A percentile compares a stretch with the other conserved stretches of the same genome.
Conservation (phyloP, 129 eudicot genomes). For the Logfia minima region DNA sequence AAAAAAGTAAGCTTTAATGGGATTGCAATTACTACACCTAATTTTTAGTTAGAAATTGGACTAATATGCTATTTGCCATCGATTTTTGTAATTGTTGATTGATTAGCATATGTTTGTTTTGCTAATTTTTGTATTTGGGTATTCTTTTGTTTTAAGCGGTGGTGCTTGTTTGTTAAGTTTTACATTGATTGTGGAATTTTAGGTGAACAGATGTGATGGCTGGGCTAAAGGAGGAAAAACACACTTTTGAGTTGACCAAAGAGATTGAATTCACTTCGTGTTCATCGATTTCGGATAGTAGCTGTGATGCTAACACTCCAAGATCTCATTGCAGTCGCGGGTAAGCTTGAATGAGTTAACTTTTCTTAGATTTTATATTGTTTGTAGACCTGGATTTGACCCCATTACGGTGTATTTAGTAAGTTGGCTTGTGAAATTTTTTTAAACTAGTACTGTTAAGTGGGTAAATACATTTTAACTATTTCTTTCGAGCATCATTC, state of each 20-base stretch:
- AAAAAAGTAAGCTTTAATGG: not conserved
- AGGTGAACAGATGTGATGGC: constrained; percentile 40
- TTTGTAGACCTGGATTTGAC: constrained; percentile 2
- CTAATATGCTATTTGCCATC: not conserved
- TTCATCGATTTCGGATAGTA: constrained; percentile 60
- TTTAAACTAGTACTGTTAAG: not conserved
- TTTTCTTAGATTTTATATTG: not conserved
- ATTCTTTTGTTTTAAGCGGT: not conserved
- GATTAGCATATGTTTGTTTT: not conserved
- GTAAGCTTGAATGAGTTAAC: constrained; percentile 37
- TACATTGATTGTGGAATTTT: constrained; percentile 1
- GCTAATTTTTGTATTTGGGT: not conserved
- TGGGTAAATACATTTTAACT: not conserved
- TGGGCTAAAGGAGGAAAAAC: constrained; percentile 39
- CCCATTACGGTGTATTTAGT: constrained; percentile 7
- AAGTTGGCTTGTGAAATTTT: not conserved
- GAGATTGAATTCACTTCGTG: constrained; percentile 46
- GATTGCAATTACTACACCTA: not conserved
- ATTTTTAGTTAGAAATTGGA: not conserved
- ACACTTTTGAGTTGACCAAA: constrained; percentile 34
- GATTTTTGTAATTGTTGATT: not conserved
- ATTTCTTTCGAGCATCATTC: not conserved
- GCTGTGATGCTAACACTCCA: constrained; percentile 59
- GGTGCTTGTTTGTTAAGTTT: not conserved
- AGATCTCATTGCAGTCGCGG: constrained; percentile 47